phyloP scores from a whole-genome alignment of 192 early-diverging fungal species.

The Podila epicladia region DNA sequence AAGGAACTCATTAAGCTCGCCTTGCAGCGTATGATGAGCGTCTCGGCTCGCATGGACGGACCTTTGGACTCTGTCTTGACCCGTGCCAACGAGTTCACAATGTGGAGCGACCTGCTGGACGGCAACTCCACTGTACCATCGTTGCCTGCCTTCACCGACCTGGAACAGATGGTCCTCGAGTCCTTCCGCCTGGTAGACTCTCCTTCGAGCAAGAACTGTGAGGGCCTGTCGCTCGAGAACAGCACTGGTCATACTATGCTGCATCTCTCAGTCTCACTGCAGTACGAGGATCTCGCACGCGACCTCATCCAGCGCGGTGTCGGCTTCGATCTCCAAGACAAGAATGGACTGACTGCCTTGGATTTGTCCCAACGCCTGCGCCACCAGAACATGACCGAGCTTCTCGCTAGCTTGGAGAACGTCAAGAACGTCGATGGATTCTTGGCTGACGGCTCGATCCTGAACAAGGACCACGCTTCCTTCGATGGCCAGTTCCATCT shows the following conservation, averaged over 20 bases:
- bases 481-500: constrained; percentile 13
- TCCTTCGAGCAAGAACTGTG: constrained; percentile 23
- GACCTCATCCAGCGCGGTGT: constrained; percentile 31
- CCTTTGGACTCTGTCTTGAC: constrained; percentile 37
- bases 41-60: constrained; percentile 47
- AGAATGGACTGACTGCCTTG: constrained; percentile 46
- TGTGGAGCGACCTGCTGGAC: constrained; percentile 44
- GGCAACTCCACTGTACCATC: constrained; percentile 7
- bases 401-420: constrained; percentile 8
- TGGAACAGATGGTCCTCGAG: constrained; percentile 38
- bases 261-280: constrained; percentile 35
- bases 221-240: constrained; percentile 33
- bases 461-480: not conserved
- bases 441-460: not conserved
- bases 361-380: constrained; percentile 26
- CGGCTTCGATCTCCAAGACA: constrained; percentile 26
- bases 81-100: constrained; percentile 46
- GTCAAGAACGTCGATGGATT: not conserved
- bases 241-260: constrained; percentile 45
- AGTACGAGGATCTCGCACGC: constrained; percentile 18
- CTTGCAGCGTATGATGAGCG: constrained; percentile 48
- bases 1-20: constrained; percentile 49
- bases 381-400: constrained; percentile 20
- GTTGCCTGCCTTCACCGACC: constrained; percentile 16
- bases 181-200: constrained; percentile 28